Conservation (phyloP, 2,329 filamentous ascomycete genomes). For the Mycosphaerella sp. region DNA sequence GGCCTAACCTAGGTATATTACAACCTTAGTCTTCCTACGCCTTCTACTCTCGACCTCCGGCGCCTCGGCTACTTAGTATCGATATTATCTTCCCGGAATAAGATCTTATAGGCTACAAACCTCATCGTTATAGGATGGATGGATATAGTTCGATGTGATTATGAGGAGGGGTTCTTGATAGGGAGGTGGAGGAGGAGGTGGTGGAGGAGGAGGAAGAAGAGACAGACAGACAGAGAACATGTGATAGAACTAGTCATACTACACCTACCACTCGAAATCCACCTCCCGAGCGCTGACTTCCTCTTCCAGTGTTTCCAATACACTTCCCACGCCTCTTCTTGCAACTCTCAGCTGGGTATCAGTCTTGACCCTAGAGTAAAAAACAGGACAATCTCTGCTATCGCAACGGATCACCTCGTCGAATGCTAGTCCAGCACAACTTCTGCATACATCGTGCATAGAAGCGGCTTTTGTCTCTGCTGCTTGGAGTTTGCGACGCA, state of each 20-base stretch:
- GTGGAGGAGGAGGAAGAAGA: too few relatives aligned
- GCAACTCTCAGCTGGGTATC: slow-evolving; percentile 41
- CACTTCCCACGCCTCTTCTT: slow-evolving; percentile 37
- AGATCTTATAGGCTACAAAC: slow-evolving; percentile 18
- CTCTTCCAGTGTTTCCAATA: slow-evolving; percentile 39
- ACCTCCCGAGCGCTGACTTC: slow-evolving; percentile 17
- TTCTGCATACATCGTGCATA: slow-evolving; percentile 67
- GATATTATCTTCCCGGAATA: slow-evolving; percentile 24
- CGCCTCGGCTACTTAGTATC: slow-evolving; percentile 21
- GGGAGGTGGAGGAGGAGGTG: too few relatives aligned
- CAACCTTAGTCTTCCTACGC: slow-evolving; percentile 18
- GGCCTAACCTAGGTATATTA: slow-evolving; percentile 16
- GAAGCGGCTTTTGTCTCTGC: slow-evolving; percentile 60
- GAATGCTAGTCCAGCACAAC: slow-evolving; percentile 67
- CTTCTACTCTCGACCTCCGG: slow-evolving; percentile 24
- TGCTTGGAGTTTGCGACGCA: slow-evolving; percentile 56
- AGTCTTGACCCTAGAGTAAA: slow-evolving; percentile 70
- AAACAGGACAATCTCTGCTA: slow-evolving; percentile 87
- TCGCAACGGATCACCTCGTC: slow-evolving; percentile 79
- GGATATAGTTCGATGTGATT: too few relatives aligned
- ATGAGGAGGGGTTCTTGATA: too few relatives aligned
- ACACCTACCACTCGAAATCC: slow-evolving; percentile 6
- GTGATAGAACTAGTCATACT: too few relatives aligned
- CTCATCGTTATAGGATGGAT: slow-evolving; percentile 16
- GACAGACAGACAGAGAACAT: too few relatives aligned